These are phyloP conservation scores for Cytospora mali DNA, from an alignment of 2,329 filamentous ascomycete genomes.

Conservation along the genomic window DNA sequence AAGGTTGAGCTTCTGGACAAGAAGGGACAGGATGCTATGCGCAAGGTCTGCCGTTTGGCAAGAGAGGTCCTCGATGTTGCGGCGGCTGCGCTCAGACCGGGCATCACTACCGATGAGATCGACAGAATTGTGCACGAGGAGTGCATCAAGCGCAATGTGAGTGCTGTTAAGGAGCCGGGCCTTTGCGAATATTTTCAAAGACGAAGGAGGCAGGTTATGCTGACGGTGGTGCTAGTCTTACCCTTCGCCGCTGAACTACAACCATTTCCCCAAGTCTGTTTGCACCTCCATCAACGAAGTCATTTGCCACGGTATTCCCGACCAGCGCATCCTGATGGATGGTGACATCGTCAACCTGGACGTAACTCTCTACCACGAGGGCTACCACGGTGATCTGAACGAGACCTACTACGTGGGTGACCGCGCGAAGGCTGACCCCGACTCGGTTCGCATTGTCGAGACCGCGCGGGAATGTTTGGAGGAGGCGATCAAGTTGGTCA, in stretches of 20 bases:
- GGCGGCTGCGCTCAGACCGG: conserved; percentile 67
- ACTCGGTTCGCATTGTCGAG: conserved; percentile 88
- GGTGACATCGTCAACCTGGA: conserved; percentile 98
- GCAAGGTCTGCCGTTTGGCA: conserved; percentile 70
- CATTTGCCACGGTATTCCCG: conserved; percentile 98
- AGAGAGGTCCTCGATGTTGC: conserved; percentile 76
- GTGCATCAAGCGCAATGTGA: conserved; percentile 72
- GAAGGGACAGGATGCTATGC: conserved; percentile 70
- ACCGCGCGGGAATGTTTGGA: conserved; percentile 86
- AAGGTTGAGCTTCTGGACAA: conserved; percentile 79
- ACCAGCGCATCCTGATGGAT: conserved; percentile 82
- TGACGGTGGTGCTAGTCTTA: conserved; percentile 66
- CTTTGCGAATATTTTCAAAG: conserved; percentile 50
- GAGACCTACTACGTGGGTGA: conserved; percentile 98
- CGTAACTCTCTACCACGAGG: conserved; percentile 89
- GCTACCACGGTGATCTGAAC: conserved; percentile 95
- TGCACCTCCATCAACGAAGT: conserved; percentile 97
- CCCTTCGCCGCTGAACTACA: conserved; percentile 92
- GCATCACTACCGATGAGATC: conserved; percentile 75
- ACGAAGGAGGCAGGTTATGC: not conserved
- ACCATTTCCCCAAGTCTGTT: conserved; percentile 95
- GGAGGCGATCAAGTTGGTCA: conserved; percentile 87
- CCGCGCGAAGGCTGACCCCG: conserved; percentile 78
- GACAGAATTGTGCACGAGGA: conserved; percentile 77
- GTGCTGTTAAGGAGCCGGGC: conserved; percentile 34